Evolutionary conservation across 768 basidiomycete genomes (phyloP), one percentile per base, ranked within the genome.

Genomic region (Serendipita sp.): DNA sequence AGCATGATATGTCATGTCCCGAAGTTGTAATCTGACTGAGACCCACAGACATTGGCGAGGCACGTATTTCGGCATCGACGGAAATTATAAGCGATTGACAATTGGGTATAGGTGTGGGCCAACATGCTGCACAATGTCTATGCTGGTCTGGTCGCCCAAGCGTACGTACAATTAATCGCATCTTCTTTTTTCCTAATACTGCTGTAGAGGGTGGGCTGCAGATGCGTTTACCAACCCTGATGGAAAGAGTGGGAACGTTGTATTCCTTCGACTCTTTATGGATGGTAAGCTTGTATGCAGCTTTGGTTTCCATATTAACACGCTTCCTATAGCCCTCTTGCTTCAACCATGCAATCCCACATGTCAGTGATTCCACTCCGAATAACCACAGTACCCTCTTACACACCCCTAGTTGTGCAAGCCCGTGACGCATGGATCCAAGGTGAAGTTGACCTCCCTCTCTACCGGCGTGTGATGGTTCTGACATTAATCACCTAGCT

Each of bases 371-470:
- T n/a, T 27, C 33, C 16, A 3, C 43, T 40, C 2, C 13, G 29
- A 44, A 23, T 62, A 13, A 60, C 37, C 5, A 1, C 1, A 40
- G 1, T 13, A 13, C n/a, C 18, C 27, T 31, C 27, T 18, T 29
- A 31, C 0, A 29, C 1, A 31, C 62, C 5, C 8, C n/a, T 66
- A 29, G 16, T 34, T 33, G n/a, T 13, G 44, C 11, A 73, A 36
- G 79, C 78, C 2, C 79, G 80, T 43, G 75, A 80, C 67, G 79
- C 79, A 2, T 78, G 76, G 77, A 75, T 81, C 55, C 77, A 80
- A 68, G 80, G 81, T 8, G 81, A 82, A 67, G 68, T 68, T 48
- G 79, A 23, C 23, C 23, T 23, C 23, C 23, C 23, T 23, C 23
- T 23, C 23, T 23, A 23, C 23, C 23, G 23, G 23, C 23, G 23